Evolutionary conservation across 179 eudicot species (phyloP).

Genomic region (Silene noctiflora): DNA sequence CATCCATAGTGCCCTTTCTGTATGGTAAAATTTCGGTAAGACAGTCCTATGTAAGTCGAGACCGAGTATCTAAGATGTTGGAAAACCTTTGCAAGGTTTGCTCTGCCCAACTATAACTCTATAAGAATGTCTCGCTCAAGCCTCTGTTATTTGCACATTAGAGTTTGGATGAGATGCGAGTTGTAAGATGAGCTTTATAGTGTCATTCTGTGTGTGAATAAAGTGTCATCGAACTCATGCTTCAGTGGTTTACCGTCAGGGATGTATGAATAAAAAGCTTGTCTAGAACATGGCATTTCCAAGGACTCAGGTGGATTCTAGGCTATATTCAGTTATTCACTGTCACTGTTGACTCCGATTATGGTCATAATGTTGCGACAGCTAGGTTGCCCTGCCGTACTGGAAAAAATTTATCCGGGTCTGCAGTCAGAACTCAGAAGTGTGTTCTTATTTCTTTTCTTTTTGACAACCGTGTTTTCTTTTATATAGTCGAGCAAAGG

Average conservation of each 20-base stretch:
- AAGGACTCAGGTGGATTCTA: too few relatives aligned
- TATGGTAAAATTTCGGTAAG: neutral
- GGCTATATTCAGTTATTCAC: too few relatives aligned
- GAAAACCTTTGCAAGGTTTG: too few relatives aligned
- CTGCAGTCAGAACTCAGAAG: too few relatives aligned
- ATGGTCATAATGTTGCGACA: too few relatives aligned
- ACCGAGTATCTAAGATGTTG: neutral
- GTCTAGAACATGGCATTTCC: neutral
- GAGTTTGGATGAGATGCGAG: neutral
- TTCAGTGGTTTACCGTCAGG: neutral
- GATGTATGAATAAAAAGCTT: neutral
- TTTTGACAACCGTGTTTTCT: too few relatives aligned
- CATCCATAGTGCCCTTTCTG: conserved; percentile 19
- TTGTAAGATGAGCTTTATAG: neutral
- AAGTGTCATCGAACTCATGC: neutral
- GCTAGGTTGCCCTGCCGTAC: too few relatives aligned
- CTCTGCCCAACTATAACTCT: neutral
- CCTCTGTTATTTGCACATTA: neutral
- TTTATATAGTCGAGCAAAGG: too few relatives aligned
- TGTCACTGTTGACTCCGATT: too few relatives aligned
- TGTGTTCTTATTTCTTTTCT: too few relatives aligned
- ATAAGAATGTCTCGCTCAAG: neutral
- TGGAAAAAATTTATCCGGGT: too few relatives aligned
- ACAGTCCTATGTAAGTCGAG: neutral
- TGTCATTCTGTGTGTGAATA: neutral